Evolutionary conservation across 768 basidiomycete species (phyloP), one percentile per base, ranked within the genome.

Genomic region (Neoboletus magnificus): DNA sequence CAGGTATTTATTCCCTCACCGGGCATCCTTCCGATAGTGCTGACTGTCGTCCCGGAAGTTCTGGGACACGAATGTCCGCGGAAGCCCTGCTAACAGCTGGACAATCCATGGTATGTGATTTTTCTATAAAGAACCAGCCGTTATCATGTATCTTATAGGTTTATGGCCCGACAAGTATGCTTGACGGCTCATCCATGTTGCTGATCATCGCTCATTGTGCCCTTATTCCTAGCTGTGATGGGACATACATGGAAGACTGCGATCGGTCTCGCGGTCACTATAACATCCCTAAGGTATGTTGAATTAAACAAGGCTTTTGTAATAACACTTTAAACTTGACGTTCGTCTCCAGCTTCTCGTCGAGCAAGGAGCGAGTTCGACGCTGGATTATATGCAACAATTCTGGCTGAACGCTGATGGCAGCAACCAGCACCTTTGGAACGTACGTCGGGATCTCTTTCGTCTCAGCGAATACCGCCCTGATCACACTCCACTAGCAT

Each of bases 81-180:
- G 82, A 27, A 86, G 88, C 5, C 88, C 87, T 4, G 62, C 62
- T 12, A 66, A 87, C 62, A 85, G 83, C 64, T 91, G 88, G 87
- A 90, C 87, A 0, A 84, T 89, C 48, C 87, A 88, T 53, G 86
- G 87, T 84, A 52, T 29, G 77, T 63, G n/a, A 41, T 22, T 16
- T 7, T 29, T 3, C 3, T 30, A 4, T 29, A 32, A 32, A 30
- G 16, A 20, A 32, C 25, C 1, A 15, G 5, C 16, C 25, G 7
- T 52, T 22, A 46, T 63, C 11, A 62, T 42, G 60, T 33, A n/a
- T 22, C 20, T 52, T 29, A 32, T 56, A 82, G 85, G 86, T 55
- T 74, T 87, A 33, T 88, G 86, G 86, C 83, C 85, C 1, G 85
- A 85, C 63, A 72, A 82, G 82, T 83, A 58, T 45, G 78, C 68